Evolutionary conservation across 2,329 filamentous ascomycete species (phyloP).

Genomic region (Pseudohalonectria lignicola): DNA sequence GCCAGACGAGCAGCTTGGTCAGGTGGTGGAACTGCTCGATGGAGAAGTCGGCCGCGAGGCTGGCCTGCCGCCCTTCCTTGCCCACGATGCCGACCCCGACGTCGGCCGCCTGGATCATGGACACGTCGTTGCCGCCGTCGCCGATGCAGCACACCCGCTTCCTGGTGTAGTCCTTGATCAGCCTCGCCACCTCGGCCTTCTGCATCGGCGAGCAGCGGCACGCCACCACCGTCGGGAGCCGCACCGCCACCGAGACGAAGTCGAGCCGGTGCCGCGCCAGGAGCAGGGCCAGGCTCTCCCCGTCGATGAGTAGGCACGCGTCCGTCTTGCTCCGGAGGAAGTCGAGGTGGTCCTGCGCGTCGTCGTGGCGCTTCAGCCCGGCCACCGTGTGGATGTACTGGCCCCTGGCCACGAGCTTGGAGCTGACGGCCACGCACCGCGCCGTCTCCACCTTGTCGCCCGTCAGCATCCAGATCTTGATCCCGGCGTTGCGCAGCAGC

Average conservation of each 20-base stretch:
- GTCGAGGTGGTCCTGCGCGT: constrained; percentile 76
- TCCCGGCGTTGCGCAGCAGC: constrained; percentile 87
- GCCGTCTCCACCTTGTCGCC: constrained; percentile 98
- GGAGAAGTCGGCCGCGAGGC: constrained; percentile 89
- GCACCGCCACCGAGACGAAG: constrained; percentile 82
- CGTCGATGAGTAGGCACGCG: constrained; percentile 82
- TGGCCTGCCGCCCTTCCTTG: constrained; percentile 93
- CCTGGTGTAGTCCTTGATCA: constrained; percentile 85
- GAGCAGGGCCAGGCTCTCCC: constrained; percentile 75
- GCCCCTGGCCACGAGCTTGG: constrained; percentile 83
- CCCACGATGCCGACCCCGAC: constrained; percentile 97
- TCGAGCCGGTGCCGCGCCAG: constrained; percentile 70
- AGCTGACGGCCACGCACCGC: constrained; percentile 87
- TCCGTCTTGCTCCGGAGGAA: constrained; percentile 83
- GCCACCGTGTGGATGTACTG: constrained; percentile 94
- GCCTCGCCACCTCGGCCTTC: constrained; percentile 83
- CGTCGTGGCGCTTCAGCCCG: constrained; percentile 72
- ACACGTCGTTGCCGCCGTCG: constrained; percentile 95
- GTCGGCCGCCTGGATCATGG: constrained; percentile 97
- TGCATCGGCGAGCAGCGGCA: constrained; percentile 96
- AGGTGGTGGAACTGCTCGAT: constrained; percentile 93
- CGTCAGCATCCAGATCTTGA: constrained; percentile 99
- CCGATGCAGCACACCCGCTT: constrained; percentile 97
- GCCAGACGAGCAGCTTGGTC: constrained; percentile 97
- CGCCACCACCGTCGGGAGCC: constrained; percentile 82